Conservation (phyloP, 148 eudicot species). For the Rhododendron molle region DNA sequence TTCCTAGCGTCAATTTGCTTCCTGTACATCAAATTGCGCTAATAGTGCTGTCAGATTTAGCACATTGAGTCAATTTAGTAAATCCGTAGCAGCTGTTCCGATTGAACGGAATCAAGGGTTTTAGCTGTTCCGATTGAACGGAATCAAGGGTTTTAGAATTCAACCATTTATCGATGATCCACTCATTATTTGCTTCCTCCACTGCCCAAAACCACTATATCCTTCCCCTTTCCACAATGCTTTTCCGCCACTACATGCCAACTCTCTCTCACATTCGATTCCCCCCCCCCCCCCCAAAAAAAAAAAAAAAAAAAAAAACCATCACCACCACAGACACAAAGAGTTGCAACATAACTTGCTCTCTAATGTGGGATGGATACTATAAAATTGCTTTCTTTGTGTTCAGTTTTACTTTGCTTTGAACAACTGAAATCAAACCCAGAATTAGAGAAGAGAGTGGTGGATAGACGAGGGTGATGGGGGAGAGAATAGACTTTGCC, state of each 20-base stretch:
- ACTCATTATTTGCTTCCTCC: not conserved
- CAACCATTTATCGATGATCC: not conserved
- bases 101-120: not conserved
- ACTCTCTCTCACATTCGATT: not conserved
- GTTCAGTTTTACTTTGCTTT: not conserved
- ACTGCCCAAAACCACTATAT: not conserved
- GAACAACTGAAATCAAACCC: not conserved
- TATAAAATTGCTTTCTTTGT: not conserved
- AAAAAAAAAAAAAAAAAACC: not conserved
- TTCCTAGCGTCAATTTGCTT: not conserved
- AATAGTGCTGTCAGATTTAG: not conserved
- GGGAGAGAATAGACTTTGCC: not conserved
- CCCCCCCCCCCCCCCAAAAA: not conserved
- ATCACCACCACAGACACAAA: not conserved
- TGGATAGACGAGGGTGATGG: not conserved
- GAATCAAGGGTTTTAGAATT: not conserved
- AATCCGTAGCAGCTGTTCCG: not conserved
- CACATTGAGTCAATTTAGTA: not conserved
- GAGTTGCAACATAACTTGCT: not conserved
- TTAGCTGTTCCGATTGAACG: not conserved
- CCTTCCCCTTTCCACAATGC: not conserved
- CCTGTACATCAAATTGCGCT: not conserved
- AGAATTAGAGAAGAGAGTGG: not conserved
- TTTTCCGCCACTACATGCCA: not conserved
- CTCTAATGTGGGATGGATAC: not conserved